phyloP scores from a whole-genome alignment of 2,329 filamentous ascomycete genomes.

The Colletotrichum sp. region DNA sequence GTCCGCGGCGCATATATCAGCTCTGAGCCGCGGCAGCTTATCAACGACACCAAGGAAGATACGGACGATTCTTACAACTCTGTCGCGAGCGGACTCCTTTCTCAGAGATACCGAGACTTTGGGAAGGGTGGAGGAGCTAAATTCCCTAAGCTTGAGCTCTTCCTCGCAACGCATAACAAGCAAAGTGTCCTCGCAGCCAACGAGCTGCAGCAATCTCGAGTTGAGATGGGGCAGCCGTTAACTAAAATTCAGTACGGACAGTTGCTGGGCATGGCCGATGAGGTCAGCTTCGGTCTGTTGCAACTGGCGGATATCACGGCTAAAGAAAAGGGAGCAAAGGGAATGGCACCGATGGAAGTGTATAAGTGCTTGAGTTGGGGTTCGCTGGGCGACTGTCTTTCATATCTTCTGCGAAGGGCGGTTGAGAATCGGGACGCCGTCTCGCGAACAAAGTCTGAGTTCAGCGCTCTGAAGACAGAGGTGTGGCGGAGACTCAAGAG shows the following conservation, averaged over 20 bases:
- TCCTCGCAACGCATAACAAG: conserved; percentile 85
- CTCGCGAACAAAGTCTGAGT: background rate
- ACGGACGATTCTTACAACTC: conserved; percentile 77
- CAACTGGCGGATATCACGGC: background rate
- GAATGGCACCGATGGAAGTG: background rate
- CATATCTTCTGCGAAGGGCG: background rate
- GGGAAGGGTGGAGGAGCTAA: conserved; percentile 42
- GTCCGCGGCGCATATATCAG: conserved; percentile 77
- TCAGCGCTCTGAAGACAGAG: background rate
- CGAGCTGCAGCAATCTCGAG: conserved; percentile 55
- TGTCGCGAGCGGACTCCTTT: conserved; percentile 70
- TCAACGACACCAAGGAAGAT: conserved; percentile 73
- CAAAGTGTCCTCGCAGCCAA: conserved; percentile 60
- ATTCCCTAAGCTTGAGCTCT: conserved; percentile 61
- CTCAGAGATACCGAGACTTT: conserved; percentile 60
- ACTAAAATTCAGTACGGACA: conserved; percentile 41
- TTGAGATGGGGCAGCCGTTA: conserved; percentile 47
- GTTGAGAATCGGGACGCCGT: background rate
- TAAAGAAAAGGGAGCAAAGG: background rate
- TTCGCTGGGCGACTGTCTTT: background rate
- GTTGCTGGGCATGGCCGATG: conserved; percentile 80
- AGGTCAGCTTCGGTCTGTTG: conserved; percentile 75
- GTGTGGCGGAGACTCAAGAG: background rate
- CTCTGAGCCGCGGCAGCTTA: conserved; percentile 72
- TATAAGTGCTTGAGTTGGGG: background rate